Percentiles rank a stretch among this genome's conserved stretches.
phyloP scores from a whole-genome alignment of 257 asterid genomes.

The Salvia miltiorrhiza region DNA sequence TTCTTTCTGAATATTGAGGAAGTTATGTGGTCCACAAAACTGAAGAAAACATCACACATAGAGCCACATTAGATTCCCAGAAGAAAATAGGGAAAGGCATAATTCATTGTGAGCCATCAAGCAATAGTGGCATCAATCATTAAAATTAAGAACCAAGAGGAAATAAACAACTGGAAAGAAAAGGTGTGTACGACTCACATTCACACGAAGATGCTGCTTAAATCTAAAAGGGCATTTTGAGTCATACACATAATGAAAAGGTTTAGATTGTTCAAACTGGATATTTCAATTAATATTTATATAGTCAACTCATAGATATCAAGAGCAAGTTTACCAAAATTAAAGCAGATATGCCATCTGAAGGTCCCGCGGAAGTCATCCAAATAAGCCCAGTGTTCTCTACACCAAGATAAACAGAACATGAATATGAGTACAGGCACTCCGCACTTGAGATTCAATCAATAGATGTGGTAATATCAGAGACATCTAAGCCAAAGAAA shows the following conservation, averaged over 20 bases:
- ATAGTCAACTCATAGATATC: neutral
- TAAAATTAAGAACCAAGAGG: neutral
- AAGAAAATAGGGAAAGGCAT: neutral
- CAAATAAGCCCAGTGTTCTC: slow-evolving; percentile 69
- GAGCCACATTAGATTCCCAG: neutral
- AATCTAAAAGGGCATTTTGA: too few relatives aligned
- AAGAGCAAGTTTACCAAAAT: slow-evolving; percentile 66
- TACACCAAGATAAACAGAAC: slow-evolving; percentile 33
- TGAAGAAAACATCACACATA: neutral
- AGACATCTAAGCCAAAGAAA: slow-evolving; percentile 10
- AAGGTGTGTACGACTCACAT: neutral
- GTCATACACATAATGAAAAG: too few relatives aligned
- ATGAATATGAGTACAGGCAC: neutral
- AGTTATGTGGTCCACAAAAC: neutral
- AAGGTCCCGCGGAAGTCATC: slow-evolving; percentile 86
- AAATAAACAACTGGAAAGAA: slow-evolving; percentile 2
- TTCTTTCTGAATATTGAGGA: neutral
- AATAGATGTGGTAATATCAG: slow-evolving; percentile 9
- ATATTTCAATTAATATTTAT: too few relatives aligned
- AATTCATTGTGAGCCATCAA: neutral
- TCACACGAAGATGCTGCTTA: too few relatives aligned
- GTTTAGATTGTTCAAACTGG: too few relatives aligned
- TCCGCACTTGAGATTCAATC: neutral
- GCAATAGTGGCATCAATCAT: neutral
- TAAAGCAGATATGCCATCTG: slow-evolving; percentile 99